phyloP scores from a whole-genome alignment of 2,329 filamentous ascomycete genomes.

The Neofusicoccum cordaticola region DNA sequence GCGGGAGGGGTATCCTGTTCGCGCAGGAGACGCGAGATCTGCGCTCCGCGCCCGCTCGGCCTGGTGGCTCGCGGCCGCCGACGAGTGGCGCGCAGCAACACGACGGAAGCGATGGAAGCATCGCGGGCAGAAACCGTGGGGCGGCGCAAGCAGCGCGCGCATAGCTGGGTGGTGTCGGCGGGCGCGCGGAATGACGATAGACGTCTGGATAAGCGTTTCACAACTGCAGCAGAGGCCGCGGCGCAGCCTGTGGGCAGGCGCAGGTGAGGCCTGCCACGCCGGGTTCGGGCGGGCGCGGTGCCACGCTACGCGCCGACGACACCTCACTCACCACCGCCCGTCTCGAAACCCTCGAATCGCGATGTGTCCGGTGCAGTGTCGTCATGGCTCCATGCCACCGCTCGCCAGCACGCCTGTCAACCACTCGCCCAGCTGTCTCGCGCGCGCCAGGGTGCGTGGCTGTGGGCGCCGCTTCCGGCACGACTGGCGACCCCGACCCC shows the following conservation, averaged over 20 bases:
- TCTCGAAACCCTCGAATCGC: neutral
- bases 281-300: neutral
- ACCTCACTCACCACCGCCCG: neutral
- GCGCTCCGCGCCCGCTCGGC: neutral
- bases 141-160: neutral
- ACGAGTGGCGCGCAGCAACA: neutral
- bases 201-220: constrained; percentile 9
- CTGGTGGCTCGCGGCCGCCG: neutral
- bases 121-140: neutral
- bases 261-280: neutral
- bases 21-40: neutral
- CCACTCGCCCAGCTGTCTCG: neutral
- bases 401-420: neutral
- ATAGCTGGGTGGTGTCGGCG: neutral
- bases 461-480: neutral
- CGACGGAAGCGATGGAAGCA: neutral
- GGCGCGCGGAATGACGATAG: constrained; percentile 1
- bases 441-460: neutral
- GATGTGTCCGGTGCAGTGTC: neutral
- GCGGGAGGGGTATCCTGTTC: neutral
- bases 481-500: neutral
- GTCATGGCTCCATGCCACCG: neutral
- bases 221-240: neutral
- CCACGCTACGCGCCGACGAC: neutral
- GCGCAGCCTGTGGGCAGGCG: neutral